Conservation (phyloP, 2,329 filamentous ascomycete genomes). For the Penicillium sp. region DNA sequence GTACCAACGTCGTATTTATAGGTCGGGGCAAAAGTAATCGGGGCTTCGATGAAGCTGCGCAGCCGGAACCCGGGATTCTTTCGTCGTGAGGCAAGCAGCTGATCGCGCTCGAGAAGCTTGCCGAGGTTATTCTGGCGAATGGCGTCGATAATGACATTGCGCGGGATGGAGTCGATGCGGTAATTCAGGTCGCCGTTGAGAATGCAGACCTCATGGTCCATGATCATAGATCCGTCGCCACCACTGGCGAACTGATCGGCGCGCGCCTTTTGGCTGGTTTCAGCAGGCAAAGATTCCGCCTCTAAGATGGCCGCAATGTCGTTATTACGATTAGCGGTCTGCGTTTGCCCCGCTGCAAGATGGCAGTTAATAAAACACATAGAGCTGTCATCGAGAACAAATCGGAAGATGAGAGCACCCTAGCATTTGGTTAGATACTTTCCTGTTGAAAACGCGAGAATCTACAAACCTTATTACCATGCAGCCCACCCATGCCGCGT, state of each 20-base stretch:
- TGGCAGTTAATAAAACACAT: conserved; percentile 97
- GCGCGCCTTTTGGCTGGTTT: conserved; percentile 60
- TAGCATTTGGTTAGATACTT: conserved; percentile 23
- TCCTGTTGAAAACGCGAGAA: neutral
- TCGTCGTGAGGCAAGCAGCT: conserved; percentile 79
- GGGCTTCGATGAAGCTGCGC: conserved; percentile 81
- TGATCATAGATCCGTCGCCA: conserved; percentile 89
- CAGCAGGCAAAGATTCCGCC: conserved; percentile 63
- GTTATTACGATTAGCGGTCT: conserved; percentile 85
- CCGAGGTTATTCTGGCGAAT: conserved; percentile 72
- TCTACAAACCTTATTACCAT: conserved; percentile 73
- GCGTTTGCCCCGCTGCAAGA: conserved; percentile 85
- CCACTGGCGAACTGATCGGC: conserved; percentile 79
- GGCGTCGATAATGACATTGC: conserved; percentile 83
- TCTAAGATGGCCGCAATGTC: conserved; percentile 89
- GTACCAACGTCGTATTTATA: conserved; percentile 98
- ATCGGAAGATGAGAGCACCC: conserved; percentile 85
- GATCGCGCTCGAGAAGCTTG: conserved; percentile 88
- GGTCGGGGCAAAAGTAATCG: conserved; percentile 87
- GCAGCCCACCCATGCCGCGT: conserved; percentile 87
- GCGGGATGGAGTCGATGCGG: conserved; percentile 93
- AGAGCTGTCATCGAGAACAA: conserved; percentile 87
- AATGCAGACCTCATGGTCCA: conserved; percentile 96
- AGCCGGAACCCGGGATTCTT: conserved; percentile 87
- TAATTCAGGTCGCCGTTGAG: conserved; percentile 97